phyloP scores from a whole-genome alignment of 1,139 yeast species.

The Yamadazyma triangularis region DNA sequence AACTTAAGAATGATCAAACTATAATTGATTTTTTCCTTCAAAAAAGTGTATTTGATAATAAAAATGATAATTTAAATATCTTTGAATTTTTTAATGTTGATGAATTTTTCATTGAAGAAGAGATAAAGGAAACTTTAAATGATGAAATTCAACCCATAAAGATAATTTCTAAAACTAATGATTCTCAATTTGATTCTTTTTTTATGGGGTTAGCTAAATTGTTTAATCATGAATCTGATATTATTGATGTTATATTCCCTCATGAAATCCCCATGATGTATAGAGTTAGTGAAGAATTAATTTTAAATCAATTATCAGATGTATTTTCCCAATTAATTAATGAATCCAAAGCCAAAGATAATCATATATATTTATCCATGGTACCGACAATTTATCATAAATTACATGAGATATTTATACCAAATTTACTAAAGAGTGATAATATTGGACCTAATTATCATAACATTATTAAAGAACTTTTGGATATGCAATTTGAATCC shows the following conservation, averaged over 20 bases:
- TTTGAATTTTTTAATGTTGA: slow-evolving; percentile 12
- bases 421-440: slow-evolving; percentile 20
- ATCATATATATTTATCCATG: slow-evolving; percentile 21
- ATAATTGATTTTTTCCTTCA: slow-evolving; percentile 45
- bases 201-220: slow-evolving; percentile 23
- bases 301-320: slow-evolving; percentile 38
- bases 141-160: slow-evolving; percentile 9
- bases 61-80: slow-evolving; percentile 27
- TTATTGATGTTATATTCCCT: slow-evolving; percentile 40
- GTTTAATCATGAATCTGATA: slow-evolving; percentile 32
- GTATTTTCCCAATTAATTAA: slow-evolving; percentile 27
- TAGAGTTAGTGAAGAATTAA: slow-evolving; percentile 43
- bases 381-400: slow-evolving; percentile 32
- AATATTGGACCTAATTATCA: slow-evolving; percentile 34
- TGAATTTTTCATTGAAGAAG: slow-evolving; percentile 3
- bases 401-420: slow-evolving; percentile 22
- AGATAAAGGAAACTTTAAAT: slow-evolving; percentile 9
- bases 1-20: slow-evolving; percentile 39
- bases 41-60: slow-evolving; percentile 40
- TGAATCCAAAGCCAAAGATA: slow-evolving; percentile 22
- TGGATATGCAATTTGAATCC: slow-evolving; percentile 48
- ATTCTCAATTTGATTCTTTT: slow-evolving; percentile 17
- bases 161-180: not conserved
- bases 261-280: slow-evolving; percentile 43
- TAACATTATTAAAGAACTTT: slow-evolving; percentile 29